Conservation (phyloP, 768 basidiomycete species). For the Panaeolus papilionaceus region DNA sequence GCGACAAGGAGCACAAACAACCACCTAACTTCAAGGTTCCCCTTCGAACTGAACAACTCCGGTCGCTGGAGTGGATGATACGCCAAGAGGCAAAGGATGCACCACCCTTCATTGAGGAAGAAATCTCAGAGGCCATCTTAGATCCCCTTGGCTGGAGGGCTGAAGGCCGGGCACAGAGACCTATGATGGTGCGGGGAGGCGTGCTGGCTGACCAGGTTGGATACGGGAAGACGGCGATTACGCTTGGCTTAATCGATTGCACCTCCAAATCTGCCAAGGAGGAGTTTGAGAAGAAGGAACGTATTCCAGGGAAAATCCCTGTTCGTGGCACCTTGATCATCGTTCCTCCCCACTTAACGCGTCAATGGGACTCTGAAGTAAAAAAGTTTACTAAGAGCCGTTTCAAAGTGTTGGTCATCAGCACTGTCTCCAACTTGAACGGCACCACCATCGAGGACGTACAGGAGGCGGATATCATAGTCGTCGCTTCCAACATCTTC, state of each 20-base stretch:
- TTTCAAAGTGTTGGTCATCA: conserved; percentile 70
- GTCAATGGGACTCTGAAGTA: conserved; percentile 90
- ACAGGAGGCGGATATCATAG: conserved; percentile 82
- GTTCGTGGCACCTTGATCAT: conserved; percentile 83
- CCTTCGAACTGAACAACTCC: conserved; percentile 85
- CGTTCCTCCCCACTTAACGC: conserved; percentile 89
- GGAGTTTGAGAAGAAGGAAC: conserved; percentile 60
- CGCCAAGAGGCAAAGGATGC: conserved; percentile 70
- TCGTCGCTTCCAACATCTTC: conserved; percentile 89
- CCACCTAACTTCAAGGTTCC: conserved; percentile 80
- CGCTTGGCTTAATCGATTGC: conserved; percentile 86
- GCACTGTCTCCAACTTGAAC: conserved; percentile 75
- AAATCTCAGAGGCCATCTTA: conserved; percentile 89
- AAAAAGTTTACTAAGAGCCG: conserved; percentile 75
- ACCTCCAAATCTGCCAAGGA: conserved; percentile 58
- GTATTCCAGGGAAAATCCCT: conserved; percentile 70
- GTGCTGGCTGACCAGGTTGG: conserved; percentile 97
- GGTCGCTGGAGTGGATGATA: conserved; percentile 94
- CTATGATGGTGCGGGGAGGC: conserved; percentile 80
- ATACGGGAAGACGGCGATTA: conserved; percentile 97
- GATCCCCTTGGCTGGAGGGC: conserved; percentile 91
- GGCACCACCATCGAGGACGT: conserved; percentile 73
- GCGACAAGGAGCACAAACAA: conserved; percentile 72
- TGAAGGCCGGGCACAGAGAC: conserved; percentile 87
- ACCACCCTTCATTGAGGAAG: conserved; percentile 88